These are phyloP conservation scores for Chaetomium cochliodes DNA, from an alignment of 495 filamentous ascomycete species.

Conservation along the genomic window DNA sequence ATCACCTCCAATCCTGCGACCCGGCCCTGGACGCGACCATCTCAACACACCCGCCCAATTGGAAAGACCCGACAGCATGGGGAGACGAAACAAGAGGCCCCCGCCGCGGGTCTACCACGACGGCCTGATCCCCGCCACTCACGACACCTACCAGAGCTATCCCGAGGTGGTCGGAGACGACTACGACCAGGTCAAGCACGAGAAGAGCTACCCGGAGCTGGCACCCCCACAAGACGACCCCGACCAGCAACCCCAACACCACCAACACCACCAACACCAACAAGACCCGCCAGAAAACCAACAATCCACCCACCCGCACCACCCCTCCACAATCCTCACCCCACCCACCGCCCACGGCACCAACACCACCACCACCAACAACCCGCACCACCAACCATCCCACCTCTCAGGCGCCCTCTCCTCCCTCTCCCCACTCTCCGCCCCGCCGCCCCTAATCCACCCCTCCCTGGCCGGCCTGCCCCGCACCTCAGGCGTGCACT, in stretches of 20 bases:
- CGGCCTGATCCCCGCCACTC: slow-evolving; percentile 23
- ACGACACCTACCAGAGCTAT: slow-evolving; percentile 14
- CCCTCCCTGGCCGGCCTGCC: not conserved
- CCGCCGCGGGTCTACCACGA: slow-evolving; percentile 23
- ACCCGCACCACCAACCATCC: too few relatives aligned
- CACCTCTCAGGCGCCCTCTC: not conserved
- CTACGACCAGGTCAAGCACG: slow-evolving; percentile 10
- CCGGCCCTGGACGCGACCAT: not conserved
- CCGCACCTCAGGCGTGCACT: slow-evolving; percentile 17
- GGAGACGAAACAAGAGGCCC: not conserved
- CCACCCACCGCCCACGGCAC: not conserved
- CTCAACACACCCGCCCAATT: not conserved
- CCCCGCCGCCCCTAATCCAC: not conserved
- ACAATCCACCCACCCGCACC: not conserved
- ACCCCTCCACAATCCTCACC: not conserved
- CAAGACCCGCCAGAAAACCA: not conserved
- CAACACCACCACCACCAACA: not conserved
- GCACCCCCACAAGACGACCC: not conserved
- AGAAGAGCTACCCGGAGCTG: slow-evolving; percentile 26
- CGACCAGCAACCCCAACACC: not conserved
- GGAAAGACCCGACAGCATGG: not conserved
- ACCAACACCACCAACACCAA: not conserved
- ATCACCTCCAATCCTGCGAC: not conserved
- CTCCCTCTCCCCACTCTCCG: not conserved
- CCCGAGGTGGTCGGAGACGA: slow-evolving; percentile 23